Percentiles rank a stretch among this genome's conserved stretches.
phyloP scores from a whole-genome alignment of 2,329 filamentous ascomycete genomes.

The Sporothrix protearum region DNA sequence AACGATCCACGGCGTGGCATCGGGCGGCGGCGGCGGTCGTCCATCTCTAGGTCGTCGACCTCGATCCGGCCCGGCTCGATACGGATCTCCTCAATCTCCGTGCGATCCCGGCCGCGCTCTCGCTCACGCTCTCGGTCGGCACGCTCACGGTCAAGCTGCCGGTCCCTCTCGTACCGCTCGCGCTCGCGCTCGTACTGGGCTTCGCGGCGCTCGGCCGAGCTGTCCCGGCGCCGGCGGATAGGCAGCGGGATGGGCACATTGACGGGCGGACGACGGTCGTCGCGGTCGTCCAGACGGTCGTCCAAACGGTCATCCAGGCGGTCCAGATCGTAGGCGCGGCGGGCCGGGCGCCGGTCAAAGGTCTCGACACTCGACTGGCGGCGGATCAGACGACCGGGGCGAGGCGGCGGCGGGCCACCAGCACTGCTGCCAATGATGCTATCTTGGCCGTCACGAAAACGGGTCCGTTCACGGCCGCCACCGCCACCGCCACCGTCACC shows the following conservation, averaged over 20 bases:
- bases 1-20: background rate
- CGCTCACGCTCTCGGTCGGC: background rate
- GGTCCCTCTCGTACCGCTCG: constrained; percentile 10
- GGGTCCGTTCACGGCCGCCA: background rate
- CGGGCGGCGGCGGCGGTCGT: background rate
- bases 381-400: constrained; percentile 64
- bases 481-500: background rate
- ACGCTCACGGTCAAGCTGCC: background rate
- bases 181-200: background rate
- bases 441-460: constrained; percentile 44
- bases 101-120: background rate
- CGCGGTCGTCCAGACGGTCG: background rate
- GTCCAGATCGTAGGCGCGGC: constrained; percentile 23
- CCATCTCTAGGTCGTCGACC: background rate
- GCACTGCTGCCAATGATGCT: constrained; percentile 33
- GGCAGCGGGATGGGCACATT: constrained; percentile 30
- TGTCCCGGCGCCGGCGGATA: constrained; percentile 9
- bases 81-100: constrained; percentile 44
- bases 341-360: constrained; percentile 69
- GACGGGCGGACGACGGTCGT: constrained; percentile 39
- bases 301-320: background rate
- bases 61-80: constrained; percentile 35
- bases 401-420: constrained; percentile 48
- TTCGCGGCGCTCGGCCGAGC: constrained; percentile 15
- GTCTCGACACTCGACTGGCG: constrained; percentile 88